Conservation (phyloP, 2,329 filamentous ascomycete genomes). For the Ploettnerulaceae sp. region DNA sequence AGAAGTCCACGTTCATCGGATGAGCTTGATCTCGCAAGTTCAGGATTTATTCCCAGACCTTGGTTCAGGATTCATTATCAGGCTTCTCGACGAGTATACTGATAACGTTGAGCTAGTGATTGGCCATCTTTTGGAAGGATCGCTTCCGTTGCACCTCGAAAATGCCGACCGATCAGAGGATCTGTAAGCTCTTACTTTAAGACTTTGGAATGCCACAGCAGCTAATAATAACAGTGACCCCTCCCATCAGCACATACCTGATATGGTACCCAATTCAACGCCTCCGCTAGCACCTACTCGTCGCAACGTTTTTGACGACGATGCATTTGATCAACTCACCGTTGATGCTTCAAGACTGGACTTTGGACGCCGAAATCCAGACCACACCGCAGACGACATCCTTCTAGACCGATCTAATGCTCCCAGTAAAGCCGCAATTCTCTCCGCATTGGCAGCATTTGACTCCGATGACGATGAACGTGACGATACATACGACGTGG, state of each 20-base stretch:
- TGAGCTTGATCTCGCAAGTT: constrained; percentile 83
- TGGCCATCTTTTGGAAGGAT: constrained; percentile 74
- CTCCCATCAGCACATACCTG: constrained; percentile 33
- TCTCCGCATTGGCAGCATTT: constrained; percentile 82
- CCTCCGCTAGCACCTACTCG: constrained; percentile 53
- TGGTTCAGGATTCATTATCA: constrained; percentile 75
- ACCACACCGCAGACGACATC: constrained; percentile 65
- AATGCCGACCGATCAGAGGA: constrained; percentile 59
- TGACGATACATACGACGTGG: constrained; percentile 93
- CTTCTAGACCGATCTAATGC: constrained; percentile 60
- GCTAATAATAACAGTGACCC: constrained; percentile 21
- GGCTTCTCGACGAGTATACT: constrained; percentile 71
- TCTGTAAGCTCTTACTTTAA: constrained; percentile 23
- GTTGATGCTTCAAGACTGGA: constrained; percentile 65
- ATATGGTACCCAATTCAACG: constrained; percentile 55
- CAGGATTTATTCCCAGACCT: constrained; percentile 90
- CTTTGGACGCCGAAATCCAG: constrained; percentile 66
- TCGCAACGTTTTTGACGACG: constrained; percentile 73
- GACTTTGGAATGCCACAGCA: not conserved
- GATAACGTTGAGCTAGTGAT: constrained; percentile 76
- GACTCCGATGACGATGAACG: constrained; percentile 94
- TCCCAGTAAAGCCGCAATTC: constrained; percentile 76
- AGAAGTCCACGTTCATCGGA: constrained; percentile 62
- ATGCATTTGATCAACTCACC: constrained; percentile 69
- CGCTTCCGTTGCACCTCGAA: constrained; percentile 64